A percentile compares a stretch with the other conserved stretches of the same genome.
phyloP scores from a whole-genome alignment of 192 early-diverging fungal genomes.

The Borealophlyctis nickersoniae region DNA sequence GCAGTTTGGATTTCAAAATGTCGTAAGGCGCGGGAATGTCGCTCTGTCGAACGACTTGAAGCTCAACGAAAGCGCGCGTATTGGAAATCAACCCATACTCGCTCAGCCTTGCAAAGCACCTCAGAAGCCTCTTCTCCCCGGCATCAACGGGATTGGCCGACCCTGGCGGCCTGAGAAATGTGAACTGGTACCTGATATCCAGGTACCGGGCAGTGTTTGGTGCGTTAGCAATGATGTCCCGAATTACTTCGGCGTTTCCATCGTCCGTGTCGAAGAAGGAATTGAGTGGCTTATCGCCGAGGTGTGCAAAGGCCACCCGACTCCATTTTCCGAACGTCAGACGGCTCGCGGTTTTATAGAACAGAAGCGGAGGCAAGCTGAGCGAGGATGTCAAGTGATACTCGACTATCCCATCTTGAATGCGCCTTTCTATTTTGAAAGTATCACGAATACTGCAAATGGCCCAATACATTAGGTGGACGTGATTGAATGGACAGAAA shows the following conservation, averaged over 20 bases:
- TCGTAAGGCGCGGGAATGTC: conserved; percentile 20
- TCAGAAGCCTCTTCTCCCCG: conserved; percentile 12
- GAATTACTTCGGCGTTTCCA: not conserved
- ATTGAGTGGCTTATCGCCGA: conserved; percentile 4
- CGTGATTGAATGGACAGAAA: not conserved
- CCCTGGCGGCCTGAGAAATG: not conserved
- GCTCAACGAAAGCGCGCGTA: not conserved
- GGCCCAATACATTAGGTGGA: too few species aligned
- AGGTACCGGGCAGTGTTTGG: conserved; percentile 17
- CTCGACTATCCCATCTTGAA: not conserved
- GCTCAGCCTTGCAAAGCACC: not conserved
- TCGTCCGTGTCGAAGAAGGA: conserved; percentile 7
- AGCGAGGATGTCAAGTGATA: conserved; percentile 19
- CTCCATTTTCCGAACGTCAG: not conserved
- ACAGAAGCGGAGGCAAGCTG: conserved; percentile 11
- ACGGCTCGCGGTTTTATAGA: conserved; percentile 4
- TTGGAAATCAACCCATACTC: conserved; percentile 11
- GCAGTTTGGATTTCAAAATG: conserved; percentile 2
- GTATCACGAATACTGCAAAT: conserved; percentile 4
- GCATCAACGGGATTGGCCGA: not conserved
- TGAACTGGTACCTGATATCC: conserved; percentile 18
- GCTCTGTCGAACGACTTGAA: conserved; percentile 1
- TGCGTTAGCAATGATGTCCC: not conserved
- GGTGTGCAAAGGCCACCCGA: conserved; percentile 5
- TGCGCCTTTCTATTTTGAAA: conserved; percentile 7